Percentiles rank a stretch among this genome's conserved stretches.
Conservation (phyloP, 495 filamentous ascomycete species). For the Neurospora sp. region DNA sequence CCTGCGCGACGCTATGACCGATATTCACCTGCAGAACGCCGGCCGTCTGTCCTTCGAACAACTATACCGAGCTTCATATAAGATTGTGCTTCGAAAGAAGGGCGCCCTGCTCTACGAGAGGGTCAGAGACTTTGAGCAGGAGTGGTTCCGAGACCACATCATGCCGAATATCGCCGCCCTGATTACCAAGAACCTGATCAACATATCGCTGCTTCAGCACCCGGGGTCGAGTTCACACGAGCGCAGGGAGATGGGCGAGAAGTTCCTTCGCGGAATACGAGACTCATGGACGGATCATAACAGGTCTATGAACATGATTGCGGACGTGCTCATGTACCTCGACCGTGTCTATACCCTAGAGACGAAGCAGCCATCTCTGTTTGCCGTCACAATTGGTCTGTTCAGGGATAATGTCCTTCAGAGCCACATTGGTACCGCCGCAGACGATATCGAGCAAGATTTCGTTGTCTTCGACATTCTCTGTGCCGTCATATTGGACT, state of each 20-base stretch:
- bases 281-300: conserved; percentile 81
- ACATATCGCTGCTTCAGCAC: conserved; percentile 31
- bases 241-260: conserved; percentile 69
- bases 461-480: conserved; percentile 56
- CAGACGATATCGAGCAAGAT: conserved; percentile 18
- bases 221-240: conserved; percentile 57
- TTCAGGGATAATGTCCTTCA: conserved; percentile 75
- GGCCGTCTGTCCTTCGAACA: conserved; percentile 88
- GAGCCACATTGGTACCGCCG: conserved; percentile 30
- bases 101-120: conserved; percentile 74
- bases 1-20: conserved; percentile 60
- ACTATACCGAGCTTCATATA: conserved; percentile 91
- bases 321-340: conserved; percentile 98
- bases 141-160: conserved; percentile 65
- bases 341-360: conserved; percentile 73
- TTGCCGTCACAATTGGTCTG: conserved; percentile 69
- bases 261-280: conserved; percentile 67
- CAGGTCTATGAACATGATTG: conserved; percentile 91
- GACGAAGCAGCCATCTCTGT: conserved; percentile 66
- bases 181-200: conserved; percentile 50
- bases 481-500: conserved; percentile 73
- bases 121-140: conserved; percentile 68
- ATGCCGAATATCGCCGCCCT: conserved; percentile 51
- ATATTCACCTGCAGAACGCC: conserved; percentile 90
- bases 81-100: conserved; percentile 80